These are phyloP conservation scores for Nemania sp. DNA, from an alignment of 2,329 filamentous ascomycete genomes.

Conservation along the genomic window DNA sequence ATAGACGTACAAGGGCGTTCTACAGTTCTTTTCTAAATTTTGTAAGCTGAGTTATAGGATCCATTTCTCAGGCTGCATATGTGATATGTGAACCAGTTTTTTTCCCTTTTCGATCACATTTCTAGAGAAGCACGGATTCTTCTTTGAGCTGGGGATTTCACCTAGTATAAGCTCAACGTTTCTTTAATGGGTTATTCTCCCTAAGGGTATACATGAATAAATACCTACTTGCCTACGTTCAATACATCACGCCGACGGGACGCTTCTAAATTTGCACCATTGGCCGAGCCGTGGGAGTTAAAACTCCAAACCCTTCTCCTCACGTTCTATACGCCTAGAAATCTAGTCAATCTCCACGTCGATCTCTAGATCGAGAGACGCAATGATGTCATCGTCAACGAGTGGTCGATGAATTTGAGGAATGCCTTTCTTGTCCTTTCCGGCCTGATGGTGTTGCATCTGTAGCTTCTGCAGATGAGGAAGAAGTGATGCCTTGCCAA, in stretches of 20 bases:
- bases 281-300: background rate
- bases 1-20: too few species aligned
- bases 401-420: slow-evolving; percentile 81
- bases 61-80: too few species aligned
- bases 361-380: slow-evolving; percentile 87
- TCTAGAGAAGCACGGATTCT: background rate
- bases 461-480: slow-evolving; percentile 67
- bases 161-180: background rate
- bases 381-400: slow-evolving; percentile 94
- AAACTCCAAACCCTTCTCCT: background rate
- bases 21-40: too few species aligned
- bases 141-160: background rate
- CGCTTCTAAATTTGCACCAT: background rate
- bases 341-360: slow-evolving; percentile 81
- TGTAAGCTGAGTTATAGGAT: too few species aligned
- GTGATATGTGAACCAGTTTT: too few species aligned
- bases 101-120: too few species aligned
- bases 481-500: slow-evolving; percentile 58
- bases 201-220: background rate
- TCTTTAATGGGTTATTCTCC: background rate
- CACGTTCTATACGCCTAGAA: background rate
- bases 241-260: background rate
- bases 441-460: slow-evolving; percentile 62
- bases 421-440: slow-evolving; percentile 72
- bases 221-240: slow-evolving; percentile 1